Percentiles rank a stretch among this genome's conserved stretches.
Evolutionary conservation across 2,329 filamentous ascomycete genomes (phyloP).

Genomic region (Xylariaceae sp.): DNA sequence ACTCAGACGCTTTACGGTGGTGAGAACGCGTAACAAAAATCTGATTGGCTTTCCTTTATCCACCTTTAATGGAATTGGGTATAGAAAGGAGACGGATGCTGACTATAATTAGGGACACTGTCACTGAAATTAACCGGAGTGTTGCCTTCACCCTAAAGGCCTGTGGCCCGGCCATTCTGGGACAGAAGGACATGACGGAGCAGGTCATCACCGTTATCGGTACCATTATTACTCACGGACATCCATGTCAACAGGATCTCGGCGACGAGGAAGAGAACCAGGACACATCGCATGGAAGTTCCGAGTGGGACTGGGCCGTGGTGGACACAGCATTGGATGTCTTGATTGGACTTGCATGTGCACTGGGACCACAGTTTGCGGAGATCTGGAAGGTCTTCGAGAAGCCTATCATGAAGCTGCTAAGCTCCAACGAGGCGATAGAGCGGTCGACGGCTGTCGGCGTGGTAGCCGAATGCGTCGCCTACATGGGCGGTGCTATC

Average conservation of each 20-base stretch:
- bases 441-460: constrained; percentile 91
- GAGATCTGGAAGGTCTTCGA: constrained; percentile 97
- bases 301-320: constrained; percentile 96
- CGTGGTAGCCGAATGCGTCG: constrained; percentile 87
- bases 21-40: constrained; percentile 76
- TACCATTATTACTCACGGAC: constrained; percentile 83
- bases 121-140: constrained; percentile 95
- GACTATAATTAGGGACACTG: constrained; percentile 66
- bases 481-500: constrained; percentile 79
- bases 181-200: constrained; percentile 71
- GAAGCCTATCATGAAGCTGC: constrained; percentile 86
- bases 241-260: constrained; percentile 90
- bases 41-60: constrained; percentile 37
- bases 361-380: constrained; percentile 77
- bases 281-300: constrained; percentile 74
- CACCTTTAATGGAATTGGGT: neutral
- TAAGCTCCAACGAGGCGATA: constrained; percentile 80
- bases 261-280: constrained; percentile 78
- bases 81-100: constrained; percentile 11
- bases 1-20: constrained; percentile 95
- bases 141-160: constrained; percentile 87
- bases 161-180: constrained; percentile 83
- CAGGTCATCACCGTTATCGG: constrained; percentile 76
- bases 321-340: constrained; percentile 94
- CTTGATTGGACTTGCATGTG: constrained; percentile 79